Evolutionary conservation across 192 early-diverging fungal genomes (phyloP), one percentile per base, ranked within the genome.

Genomic region (Phlyctochytrium planicorne): DNA sequence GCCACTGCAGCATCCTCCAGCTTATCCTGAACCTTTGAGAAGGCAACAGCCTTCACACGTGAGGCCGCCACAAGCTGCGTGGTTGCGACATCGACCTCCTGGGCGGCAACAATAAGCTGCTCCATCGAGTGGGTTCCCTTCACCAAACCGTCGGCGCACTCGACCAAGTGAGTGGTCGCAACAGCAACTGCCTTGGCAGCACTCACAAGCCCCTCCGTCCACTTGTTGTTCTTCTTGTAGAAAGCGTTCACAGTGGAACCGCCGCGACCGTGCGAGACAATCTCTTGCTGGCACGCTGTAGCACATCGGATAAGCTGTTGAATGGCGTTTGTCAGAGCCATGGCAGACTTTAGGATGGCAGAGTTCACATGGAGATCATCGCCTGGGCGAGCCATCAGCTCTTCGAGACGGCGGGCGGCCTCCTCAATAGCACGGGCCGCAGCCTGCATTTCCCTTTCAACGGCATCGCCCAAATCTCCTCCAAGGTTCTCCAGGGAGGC

Each of bases 211-310:
- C 97, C 97, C 74, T 99, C 97, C 2, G 95, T 99, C 97, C 97
- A 99, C 65, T 95, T 91, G 85, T 99, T 97, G 84, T 99, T 93
- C 84, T 99, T 99, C 78, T 98, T 98, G 85, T 99, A 99, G 76
- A 98, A 98, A 0, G 91, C 93, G 0, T 88, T 87, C 60, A 86
- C 90, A 14, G 91, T 86, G 29, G 27, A 30, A 47, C 86, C 88
- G 2, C 93, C 94, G 47, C 91, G 84, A 24, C 94, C 94, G 74
- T 98, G 92, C 0, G 91, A 87, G 2, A 97, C 97, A 85, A 97
- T 94, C 79, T 99, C 97, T 75, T 96, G 90, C 80, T 99, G 97
- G 27, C 93, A 93, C 34, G 88, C 92, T 1, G 94, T 96, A 32
- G 97, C 95, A 55, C 93, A 91, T 66, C 89, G 86, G 67, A 99